Evolutionary conservation across 2,329 filamentous ascomycete genomes (phyloP).

Genomic region (Sarocladium kiliense): DNA sequence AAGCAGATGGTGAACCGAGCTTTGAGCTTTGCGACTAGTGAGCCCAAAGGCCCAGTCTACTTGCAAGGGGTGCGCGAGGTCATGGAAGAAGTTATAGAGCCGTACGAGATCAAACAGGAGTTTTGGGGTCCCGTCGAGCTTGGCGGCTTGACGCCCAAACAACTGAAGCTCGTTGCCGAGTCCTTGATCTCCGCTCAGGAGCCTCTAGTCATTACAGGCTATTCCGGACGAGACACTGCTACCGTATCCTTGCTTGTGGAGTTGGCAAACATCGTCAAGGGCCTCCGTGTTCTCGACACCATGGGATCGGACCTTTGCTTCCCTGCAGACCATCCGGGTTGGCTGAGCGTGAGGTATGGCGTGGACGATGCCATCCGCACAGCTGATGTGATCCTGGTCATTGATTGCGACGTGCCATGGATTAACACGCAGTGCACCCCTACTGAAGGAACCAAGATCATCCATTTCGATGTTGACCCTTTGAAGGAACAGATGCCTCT

Average conservation of each 20-base stretch:
- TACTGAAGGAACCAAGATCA: slow-evolving; percentile 39
- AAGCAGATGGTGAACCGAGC: slow-evolving; percentile 82
- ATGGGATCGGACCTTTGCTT: slow-evolving; percentile 82
- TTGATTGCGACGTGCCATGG: slow-evolving; percentile 87
- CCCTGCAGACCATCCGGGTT: slow-evolving; percentile 58
- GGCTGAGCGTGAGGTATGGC: slow-evolving; percentile 64
- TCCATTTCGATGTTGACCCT: slow-evolving; percentile 56
- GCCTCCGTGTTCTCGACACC: no score
- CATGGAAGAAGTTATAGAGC: slow-evolving; percentile 74
- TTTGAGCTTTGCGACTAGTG: slow-evolving; percentile 68
- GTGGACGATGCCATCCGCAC: slow-evolving; percentile 63
- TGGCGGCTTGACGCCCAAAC: slow-evolving; percentile 39
- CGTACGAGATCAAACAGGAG: slow-evolving; percentile 39
- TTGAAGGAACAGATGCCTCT: slow-evolving; percentile 64
- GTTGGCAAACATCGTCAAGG: no score
- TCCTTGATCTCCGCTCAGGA: no score
- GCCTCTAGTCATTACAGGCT: no score
- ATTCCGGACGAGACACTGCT: no score
- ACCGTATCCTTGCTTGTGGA: no score
- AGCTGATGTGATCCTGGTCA: slow-evolving; percentile 73
- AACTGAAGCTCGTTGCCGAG: no score
- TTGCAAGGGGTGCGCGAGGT: slow-evolving; percentile 68
- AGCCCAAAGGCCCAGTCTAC: slow-evolving; percentile 71
- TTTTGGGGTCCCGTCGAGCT: slow-evolving; percentile 37
- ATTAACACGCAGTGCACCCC: slow-evolving; percentile 65